These are phyloP conservation scores for Trichoderma koningii DNA, from an alignment of 2,329 filamentous ascomycete genomes.

Conservation along the genomic window DNA sequence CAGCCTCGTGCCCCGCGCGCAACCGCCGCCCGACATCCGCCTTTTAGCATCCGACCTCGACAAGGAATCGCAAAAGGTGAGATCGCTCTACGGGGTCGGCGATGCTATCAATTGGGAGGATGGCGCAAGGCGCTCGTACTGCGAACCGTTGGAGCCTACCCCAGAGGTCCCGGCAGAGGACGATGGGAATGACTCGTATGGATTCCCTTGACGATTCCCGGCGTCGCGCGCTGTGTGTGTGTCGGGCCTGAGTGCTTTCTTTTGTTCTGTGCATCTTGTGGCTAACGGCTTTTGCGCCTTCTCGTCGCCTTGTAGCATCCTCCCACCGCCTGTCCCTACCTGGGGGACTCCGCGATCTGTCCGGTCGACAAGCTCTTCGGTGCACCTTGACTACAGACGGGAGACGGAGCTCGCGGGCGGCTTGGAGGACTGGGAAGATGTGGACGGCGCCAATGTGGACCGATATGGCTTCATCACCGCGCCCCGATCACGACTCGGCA, in stretches of 20 bases:
- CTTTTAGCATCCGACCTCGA: slow-evolving; percentile 58
- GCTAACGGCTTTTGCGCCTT: slow-evolving; percentile 9
- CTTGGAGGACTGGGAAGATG: slow-evolving; percentile 68
- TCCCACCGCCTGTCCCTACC: slow-evolving; percentile 36
- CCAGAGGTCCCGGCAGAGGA: slow-evolving; percentile 55
- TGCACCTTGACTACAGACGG: slow-evolving; percentile 44
- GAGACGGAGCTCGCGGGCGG: slow-evolving; percentile 58
- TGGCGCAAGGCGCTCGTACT: slow-evolving; percentile 51
- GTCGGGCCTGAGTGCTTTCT: not conserved
- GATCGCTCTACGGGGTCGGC: slow-evolving; percentile 64
- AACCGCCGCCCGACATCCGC: slow-evolving; percentile 50
- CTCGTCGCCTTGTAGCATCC: slow-evolving; percentile 33
- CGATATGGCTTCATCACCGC: slow-evolving; percentile 67
- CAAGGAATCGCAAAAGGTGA: slow-evolving; percentile 68
- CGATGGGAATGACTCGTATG: slow-evolving; percentile 59
- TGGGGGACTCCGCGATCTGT: slow-evolving; percentile 44
- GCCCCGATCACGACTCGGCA: slow-evolving; percentile 47
- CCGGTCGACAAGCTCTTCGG: slow-evolving; percentile 49
- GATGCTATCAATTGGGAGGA: slow-evolving; percentile 57
- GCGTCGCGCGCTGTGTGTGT: slow-evolving; percentile 19
- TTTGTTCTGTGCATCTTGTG: slow-evolving; percentile 33
- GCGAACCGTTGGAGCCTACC: slow-evolving; percentile 52
- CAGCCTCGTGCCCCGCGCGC: slow-evolving; percentile 1
- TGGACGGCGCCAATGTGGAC: slow-evolving; percentile 63
- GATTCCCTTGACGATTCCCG: slow-evolving; percentile 48